Percentiles rank a stretch among this genome's conserved stretches.
Evolutionary conservation across 2,329 filamentous ascomycete species (phyloP).

Genomic region (Aspergillus transmontanensis): DNA sequence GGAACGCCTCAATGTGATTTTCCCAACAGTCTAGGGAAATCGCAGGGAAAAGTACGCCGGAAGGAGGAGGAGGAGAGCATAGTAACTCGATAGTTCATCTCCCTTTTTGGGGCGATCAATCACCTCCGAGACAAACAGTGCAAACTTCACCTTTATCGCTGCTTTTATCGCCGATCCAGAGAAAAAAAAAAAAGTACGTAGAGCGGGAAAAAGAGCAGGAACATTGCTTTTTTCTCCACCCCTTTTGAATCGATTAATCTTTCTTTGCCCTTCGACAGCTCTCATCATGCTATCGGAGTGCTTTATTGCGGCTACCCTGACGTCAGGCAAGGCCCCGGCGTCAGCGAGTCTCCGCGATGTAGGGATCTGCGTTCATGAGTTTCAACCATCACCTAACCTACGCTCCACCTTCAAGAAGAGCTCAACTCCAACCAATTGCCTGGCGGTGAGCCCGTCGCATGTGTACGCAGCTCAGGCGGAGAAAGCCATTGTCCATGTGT

Average conservation of each 20-base stretch:
- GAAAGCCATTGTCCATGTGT: constrained; percentile 92
- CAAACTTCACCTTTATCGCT: constrained; percentile 34
- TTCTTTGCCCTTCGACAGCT: constrained; percentile 8
- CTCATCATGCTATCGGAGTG: constrained; percentile 52
- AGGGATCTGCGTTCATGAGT: constrained; percentile 81
- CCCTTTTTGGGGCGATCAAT: neutral
- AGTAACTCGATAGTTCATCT: neutral
- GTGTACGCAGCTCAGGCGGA: constrained; percentile 89
- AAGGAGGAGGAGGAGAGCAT: neutral
- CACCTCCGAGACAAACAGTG: constrained; percentile 31
- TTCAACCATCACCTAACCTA: constrained; percentile 75
- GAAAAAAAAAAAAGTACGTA: constrained; percentile 14
- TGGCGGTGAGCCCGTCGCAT: constrained; percentile 79
- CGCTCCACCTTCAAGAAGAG: constrained; percentile 89
- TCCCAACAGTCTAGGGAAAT: neutral
- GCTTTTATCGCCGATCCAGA: constrained; percentile 26
- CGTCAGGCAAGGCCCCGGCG: constrained; percentile 44
- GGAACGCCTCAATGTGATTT: neutral
- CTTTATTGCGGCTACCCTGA: constrained; percentile 49
- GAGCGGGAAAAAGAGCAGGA: constrained; percentile 11
- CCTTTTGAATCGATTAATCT: neutral
- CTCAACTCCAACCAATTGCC: constrained; percentile 73
- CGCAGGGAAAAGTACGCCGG: neutral
- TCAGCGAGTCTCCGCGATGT: constrained; percentile 69
- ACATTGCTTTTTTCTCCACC: neutral